Evolutionary conservation across 1,284 basidiomycete genomes (phyloP).

Genomic region (Ceratobasidium sp.): DNA sequence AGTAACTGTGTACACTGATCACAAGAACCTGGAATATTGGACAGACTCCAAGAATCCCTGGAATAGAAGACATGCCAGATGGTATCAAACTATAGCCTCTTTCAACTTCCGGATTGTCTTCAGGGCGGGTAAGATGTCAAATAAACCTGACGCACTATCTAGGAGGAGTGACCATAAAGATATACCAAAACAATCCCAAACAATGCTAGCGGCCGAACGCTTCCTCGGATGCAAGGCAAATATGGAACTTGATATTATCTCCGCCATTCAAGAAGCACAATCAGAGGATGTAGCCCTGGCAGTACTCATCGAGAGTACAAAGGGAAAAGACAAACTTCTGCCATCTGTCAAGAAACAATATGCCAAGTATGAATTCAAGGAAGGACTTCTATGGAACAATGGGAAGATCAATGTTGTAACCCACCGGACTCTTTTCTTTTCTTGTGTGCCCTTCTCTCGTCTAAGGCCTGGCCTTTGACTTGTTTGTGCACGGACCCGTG

Average conservation of each 20-base stretch:
- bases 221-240: background rate
- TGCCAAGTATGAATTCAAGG: conserved; percentile 53
- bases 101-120: conserved; percentile 18
- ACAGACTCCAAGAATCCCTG: conserved; percentile 45
- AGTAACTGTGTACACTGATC: conserved; percentile 23
- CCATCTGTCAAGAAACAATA: background rate
- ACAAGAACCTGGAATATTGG: conserved; percentile 25
- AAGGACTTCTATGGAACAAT: conserved; percentile 43
- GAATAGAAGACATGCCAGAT: background rate
- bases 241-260: conserved; percentile 35
- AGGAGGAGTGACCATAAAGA: conserved; percentile 55
- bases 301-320: background rate
- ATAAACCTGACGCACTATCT: conserved; percentile 58
- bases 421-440: no score
- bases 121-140: conserved; percentile 13
- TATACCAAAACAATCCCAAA: conserved; percentile 49
- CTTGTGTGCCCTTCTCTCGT: no score
- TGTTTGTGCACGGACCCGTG: no score
- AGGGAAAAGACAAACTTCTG: background rate
- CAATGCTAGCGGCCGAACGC: background rate
- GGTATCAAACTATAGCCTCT: background rate
- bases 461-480: no score
- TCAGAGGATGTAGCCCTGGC: background rate
- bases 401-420: no score
- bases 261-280: background rate